Evolutionary conservation across 2,329 filamentous ascomycete genomes (phyloP), one percentile per base, ranked within the genome.

Genomic region (Chrysoporthe cubensis): DNA sequence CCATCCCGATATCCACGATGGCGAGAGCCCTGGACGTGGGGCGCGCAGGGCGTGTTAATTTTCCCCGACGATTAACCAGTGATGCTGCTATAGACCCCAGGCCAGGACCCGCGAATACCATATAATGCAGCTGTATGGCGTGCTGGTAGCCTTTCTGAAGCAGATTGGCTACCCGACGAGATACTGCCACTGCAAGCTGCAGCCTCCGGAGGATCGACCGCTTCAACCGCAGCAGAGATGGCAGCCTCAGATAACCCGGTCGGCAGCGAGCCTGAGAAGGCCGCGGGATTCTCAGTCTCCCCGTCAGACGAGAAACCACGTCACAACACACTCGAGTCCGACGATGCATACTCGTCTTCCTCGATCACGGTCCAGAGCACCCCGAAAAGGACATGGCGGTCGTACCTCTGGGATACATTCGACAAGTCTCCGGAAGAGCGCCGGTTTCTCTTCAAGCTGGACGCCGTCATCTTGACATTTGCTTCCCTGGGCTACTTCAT

Each of bases 371-470:
- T 75, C 18, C 72, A 74, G 34, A 69, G 76, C 43, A 73, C 72
- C 7, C 80, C 79, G 0, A 78, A 79, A 59, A 68, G 69, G 44
- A 83, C 79, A 34, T 85, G 83, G 83, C 77, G 77, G 34, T 83
- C 81, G 0, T 82, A 82, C 58, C 11, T 84, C n/a, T 84, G 83
- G 82, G 82, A 85, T 68, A 82, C 81, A 0, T 76, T 84, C 32
- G 76, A 77, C 71, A 77, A 77, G 73, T 74, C 74, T 7, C 75
- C 75, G 6, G 74, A 75, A 64, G 77, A 79, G 72, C 72, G 73
- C 2, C 69, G 69, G 11, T 76, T 79, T 32, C 71, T 79, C 16
- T 73, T 76, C 68, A 79, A 78, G 70, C 73, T 79, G 6, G 77
- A 79, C 66, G 70, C 72, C 11, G 73, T 75, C 1, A 69, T 79